Evolutionary conservation across 148 eudicot species (phyloP).

Genomic region (Agrostemma githago): DNA sequence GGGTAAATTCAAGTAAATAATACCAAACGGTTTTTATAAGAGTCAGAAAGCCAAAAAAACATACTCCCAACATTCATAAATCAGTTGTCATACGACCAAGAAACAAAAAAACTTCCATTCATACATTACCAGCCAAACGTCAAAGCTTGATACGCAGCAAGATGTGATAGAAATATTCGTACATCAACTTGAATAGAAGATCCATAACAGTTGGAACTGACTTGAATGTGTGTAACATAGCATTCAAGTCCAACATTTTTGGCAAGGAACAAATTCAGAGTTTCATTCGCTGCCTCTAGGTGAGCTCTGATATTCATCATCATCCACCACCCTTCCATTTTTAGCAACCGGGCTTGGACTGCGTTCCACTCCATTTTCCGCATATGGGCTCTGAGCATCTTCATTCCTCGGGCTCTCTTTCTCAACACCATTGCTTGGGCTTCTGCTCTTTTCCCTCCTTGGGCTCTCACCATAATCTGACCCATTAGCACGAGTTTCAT

Average conservation of each 20-base stretch:
- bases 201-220: not conserved
- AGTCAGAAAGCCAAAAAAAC: too few species aligned
- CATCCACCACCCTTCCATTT: slow-evolving; percentile 44
- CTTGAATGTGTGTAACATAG: not conserved
- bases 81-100: too few species aligned
- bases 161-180: too few species aligned
- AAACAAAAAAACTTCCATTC: too few species aligned
- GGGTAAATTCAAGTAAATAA: too few species aligned
- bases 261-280: not conserved
- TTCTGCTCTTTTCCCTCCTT: slow-evolving; percentile 42
- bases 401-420: slow-evolving; percentile 37
- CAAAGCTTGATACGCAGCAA: too few species aligned
- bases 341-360: slow-evolving; percentile 47
- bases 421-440: slow-evolving; percentile 44
- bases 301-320: slow-evolving; percentile 36
- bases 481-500: slow-evolving; percentile 33
- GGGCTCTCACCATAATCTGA: slow-evolving; percentile 63
- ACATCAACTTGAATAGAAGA: too few species aligned
- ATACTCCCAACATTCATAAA: too few species aligned
- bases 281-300: slow-evolving; percentile 47
- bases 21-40: too few species aligned
- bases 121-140: too few species aligned
- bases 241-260: too few species aligned
- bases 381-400: slow-evolving; percentile 42
- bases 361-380: slow-evolving; percentile 40